These are phyloP conservation scores for Bombardia bombarda DNA, from an alignment of 495 filamentous ascomycete species.

Conservation along the genomic window DNA sequence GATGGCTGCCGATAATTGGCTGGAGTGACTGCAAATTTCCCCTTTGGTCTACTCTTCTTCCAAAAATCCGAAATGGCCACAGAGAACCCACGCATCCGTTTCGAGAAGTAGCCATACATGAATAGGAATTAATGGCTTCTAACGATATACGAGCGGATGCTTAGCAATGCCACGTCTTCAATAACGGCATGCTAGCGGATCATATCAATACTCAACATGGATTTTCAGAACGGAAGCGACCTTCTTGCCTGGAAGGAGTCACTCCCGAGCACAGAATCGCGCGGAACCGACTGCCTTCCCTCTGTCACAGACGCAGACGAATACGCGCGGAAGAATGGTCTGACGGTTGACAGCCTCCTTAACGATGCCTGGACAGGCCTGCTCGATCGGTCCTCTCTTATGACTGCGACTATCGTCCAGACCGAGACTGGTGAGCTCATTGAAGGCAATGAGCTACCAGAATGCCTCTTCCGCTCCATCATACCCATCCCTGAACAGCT, in stretches of 20 bases:
- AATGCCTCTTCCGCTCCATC: constrained; percentile 18
- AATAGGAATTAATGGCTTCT: no score
- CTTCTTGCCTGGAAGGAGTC: constrained; percentile 13
- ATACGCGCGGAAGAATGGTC: constrained; percentile 34
- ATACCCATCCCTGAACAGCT: constrained; percentile 11
- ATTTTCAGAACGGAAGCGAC: constrained; percentile 12
- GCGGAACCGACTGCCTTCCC: neutral
- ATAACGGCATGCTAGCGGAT: no score
- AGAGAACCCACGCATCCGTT: no score
- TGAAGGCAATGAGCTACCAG: constrained; percentile 7
- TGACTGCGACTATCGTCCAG: constrained; percentile 9
- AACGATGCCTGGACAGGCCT: constrained; percentile 7
- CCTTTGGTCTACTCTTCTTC: no score
- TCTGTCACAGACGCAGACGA: constrained; percentile 17
- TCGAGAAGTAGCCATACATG: no score
- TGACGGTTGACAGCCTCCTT: constrained; percentile 28
- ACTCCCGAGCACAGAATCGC: constrained; percentile 1
- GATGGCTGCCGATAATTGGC: no score
- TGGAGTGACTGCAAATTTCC: no score
- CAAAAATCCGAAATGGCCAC: no score
- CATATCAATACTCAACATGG: no score
- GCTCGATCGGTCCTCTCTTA: constrained; percentile 5
- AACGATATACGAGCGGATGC: no score
- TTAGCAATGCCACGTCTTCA: no score
- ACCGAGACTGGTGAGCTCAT: constrained; percentile 8